These are phyloP conservation scores for Aureobasidium sp. DNA, from an alignment of 2,329 filamentous ascomycete genomes.

Conservation along the genomic window DNA sequence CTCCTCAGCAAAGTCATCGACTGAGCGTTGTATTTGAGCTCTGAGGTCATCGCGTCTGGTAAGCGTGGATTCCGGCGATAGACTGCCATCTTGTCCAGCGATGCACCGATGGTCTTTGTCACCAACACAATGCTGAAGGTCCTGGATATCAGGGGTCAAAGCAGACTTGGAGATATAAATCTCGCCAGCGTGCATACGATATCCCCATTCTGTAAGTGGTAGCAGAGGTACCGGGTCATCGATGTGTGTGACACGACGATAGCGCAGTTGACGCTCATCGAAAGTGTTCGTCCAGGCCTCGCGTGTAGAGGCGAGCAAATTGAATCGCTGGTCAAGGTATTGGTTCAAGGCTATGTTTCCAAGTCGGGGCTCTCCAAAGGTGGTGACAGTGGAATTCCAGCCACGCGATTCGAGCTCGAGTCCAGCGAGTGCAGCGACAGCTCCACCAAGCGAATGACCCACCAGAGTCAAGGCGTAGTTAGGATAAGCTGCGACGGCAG, in stretches of 20 bases:
- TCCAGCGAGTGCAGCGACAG: slow-evolving; percentile 78
- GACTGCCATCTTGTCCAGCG: slow-evolving; percentile 42
- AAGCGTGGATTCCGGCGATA: slow-evolving; percentile 17
- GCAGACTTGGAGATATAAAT: slow-evolving; percentile 68
- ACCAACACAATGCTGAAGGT: slow-evolving; percentile 65
- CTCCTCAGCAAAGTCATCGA: not conserved
- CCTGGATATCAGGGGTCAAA: slow-evolving; percentile 57
- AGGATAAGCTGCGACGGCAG: slow-evolving; percentile 53
- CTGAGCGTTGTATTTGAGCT: not conserved
- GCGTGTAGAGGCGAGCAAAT: slow-evolving; percentile 15
- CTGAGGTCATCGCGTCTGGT: not conserved
- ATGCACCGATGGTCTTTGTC: slow-evolving; percentile 65
- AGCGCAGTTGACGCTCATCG: slow-evolving; percentile 31
- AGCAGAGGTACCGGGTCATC: slow-evolving; percentile 84
- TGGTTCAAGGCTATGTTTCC: slow-evolving; percentile 45
- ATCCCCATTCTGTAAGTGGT: slow-evolving; percentile 82
- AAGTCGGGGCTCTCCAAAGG: slow-evolving; percentile 76
- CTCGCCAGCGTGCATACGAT: slow-evolving; percentile 74
- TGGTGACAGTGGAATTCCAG: slow-evolving; percentile 71
- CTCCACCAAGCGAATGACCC: slow-evolving; percentile 86
- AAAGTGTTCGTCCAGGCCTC: slow-evolving; percentile 19
- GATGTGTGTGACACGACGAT: slow-evolving; percentile 74
- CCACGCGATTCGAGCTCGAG: slow-evolving; percentile 72
- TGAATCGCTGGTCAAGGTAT: slow-evolving; percentile 48
- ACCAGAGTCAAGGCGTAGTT: slow-evolving; percentile 68